phyloP scores from a whole-genome alignment of 2,329 filamentous ascomycete species.

The Cercospora sojina region DNA sequence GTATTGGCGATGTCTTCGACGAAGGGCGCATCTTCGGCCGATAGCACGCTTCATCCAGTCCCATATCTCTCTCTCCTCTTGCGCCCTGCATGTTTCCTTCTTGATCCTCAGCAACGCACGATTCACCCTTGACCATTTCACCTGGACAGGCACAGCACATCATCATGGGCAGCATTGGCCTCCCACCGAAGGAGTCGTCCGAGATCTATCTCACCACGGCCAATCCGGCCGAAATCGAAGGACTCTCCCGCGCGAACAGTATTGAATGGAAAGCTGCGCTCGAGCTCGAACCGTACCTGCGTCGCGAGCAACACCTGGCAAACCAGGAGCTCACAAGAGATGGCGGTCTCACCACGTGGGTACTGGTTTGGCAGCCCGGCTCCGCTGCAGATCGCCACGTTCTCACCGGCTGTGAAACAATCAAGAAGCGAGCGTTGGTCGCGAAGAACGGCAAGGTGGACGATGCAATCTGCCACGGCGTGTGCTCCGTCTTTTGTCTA shows the following conservation, averaged over 20 bases:
- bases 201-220: constrained; percentile 56
- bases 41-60: neutral
- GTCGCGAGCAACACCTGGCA: constrained; percentile 55
- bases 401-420: constrained; percentile 60
- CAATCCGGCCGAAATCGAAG: constrained; percentile 54
- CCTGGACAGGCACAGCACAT: neutral
- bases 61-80: neutral
- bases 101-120: neutral
- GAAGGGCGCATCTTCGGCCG: constrained; percentile 7
- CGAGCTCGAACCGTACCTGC: constrained; percentile 55
- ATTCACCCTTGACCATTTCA: neutral
- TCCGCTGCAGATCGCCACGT: constrained; percentile 41
- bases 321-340: constrained; percentile 54
- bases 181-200: constrained; percentile 53
- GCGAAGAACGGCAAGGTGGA: constrained; percentile 47
- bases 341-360: constrained; percentile 59
- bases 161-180: constrained; percentile 26
- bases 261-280: constrained; percentile 59
- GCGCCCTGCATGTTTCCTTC: neutral
- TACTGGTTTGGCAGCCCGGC: constrained; percentile 52
- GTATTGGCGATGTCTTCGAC: neutral
- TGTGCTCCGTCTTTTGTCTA: constrained; percentile 75
- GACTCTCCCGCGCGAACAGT: constrained; percentile 56
- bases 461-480: constrained; percentile 67
- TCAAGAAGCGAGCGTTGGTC: constrained; percentile 50